phyloP scores from a whole-genome alignment of 2,329 filamentous ascomycete genomes.

The Aspergillus luchuensis region DNA sequence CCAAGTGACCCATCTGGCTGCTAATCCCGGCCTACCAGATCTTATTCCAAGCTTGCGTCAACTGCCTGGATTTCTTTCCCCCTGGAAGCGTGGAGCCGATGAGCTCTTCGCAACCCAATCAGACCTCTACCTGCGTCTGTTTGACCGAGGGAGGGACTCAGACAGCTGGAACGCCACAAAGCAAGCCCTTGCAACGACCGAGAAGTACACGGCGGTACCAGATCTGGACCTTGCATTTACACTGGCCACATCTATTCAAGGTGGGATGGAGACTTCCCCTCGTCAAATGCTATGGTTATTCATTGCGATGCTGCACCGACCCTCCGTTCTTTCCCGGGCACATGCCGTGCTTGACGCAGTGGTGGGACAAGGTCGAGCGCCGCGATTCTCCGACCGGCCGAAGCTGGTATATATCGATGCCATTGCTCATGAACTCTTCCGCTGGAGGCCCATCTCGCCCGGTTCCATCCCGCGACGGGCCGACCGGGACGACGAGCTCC shows the following conservation, averaged over 20 bases:
- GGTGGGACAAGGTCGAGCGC: too few relatives aligned
- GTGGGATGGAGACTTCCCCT: slow-evolving; percentile 52
- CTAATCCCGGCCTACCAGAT: slow-evolving; percentile 52
- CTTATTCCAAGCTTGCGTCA: slow-evolving; percentile 49
- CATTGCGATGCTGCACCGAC: too few relatives aligned
- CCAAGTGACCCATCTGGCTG: slow-evolving; percentile 51
- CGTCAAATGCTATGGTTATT: too few relatives aligned
- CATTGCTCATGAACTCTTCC: too few relatives aligned
- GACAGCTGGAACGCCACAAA: slow-evolving; percentile 32
- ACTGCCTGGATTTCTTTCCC: slow-evolving; percentile 48
- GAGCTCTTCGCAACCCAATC: slow-evolving; percentile 26
- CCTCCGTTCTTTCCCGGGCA: too few relatives aligned
- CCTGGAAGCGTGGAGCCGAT: slow-evolving; percentile 45
- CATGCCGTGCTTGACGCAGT: too few relatives aligned
- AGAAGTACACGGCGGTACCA: slow-evolving; percentile 42
- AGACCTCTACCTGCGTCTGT: slow-evolving; percentile 30
- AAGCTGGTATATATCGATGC: too few relatives aligned
- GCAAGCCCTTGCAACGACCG: slow-evolving; percentile 30
- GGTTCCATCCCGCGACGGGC: too few relatives aligned
- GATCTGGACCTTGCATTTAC: slow-evolving; percentile 52
- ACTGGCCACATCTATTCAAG: slow-evolving; percentile 51
- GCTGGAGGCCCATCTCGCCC: too few relatives aligned
- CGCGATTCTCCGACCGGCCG: too few relatives aligned
- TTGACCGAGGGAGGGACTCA: slow-evolving; percentile 20
- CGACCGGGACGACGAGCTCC: too few relatives aligned